These are phyloP conservation scores for Epichloe brachyelytri DNA, from an alignment of 2,329 filamentous ascomycete genomes.

Conservation along the genomic window DNA sequence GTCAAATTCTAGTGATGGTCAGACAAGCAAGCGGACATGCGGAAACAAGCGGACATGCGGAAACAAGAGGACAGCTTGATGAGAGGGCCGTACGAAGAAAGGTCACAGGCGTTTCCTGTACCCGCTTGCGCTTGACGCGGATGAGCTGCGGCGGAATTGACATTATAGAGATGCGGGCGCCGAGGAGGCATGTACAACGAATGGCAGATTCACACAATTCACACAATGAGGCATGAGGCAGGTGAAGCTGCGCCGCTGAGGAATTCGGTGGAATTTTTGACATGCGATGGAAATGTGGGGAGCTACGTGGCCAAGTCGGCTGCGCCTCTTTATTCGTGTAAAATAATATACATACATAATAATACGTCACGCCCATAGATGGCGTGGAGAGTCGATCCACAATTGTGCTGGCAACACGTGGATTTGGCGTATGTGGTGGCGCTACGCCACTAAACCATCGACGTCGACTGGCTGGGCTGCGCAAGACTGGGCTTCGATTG, in stretches of 20 bases:
- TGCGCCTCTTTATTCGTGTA: too few species aligned
- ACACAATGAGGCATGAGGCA: not conserved
- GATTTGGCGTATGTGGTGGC: too few species aligned
- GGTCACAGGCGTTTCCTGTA: conserved; percentile 38
- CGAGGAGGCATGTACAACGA: not conserved
- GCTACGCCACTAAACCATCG: too few species aligned
- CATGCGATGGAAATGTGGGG: not conserved
- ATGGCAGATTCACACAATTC: not conserved
- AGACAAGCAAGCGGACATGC: conserved; percentile 1
- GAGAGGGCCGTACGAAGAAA: conserved; percentile 35
- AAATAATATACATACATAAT: too few species aligned
- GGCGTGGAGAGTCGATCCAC: too few species aligned
- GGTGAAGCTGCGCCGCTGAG: too few species aligned
- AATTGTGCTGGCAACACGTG: too few species aligned
- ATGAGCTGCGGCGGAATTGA: conserved; percentile 46
- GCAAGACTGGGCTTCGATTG: too few species aligned
- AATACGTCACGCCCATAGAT: too few species aligned
- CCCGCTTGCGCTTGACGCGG: conserved; percentile 48
- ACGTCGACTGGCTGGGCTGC: too few species aligned
- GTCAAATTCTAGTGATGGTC: conserved; percentile 32
- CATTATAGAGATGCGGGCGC: conserved; percentile 23
- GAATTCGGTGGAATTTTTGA: not conserved
- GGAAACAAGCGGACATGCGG: conserved; percentile 6
- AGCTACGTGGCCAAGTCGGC: not conserved
- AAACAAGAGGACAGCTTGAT: conserved; percentile 3